Conservation (phyloP, 352 stramenopile species). For the Phytophthora crassamura region DNA sequence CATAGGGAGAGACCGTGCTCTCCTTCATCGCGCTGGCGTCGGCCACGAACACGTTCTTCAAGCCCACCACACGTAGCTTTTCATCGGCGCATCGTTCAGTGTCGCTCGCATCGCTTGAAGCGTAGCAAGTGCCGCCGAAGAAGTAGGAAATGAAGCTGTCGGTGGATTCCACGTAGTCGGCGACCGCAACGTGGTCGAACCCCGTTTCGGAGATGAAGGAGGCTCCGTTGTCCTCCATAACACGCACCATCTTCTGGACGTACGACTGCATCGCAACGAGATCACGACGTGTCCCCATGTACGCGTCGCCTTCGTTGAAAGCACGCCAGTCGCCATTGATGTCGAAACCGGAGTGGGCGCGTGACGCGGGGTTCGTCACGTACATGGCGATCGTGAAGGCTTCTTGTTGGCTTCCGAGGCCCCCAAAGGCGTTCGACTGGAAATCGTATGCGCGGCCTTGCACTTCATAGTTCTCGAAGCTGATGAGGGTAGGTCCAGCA, state of each 20-base stretch:
- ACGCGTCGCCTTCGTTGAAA: constrained; percentile 47
- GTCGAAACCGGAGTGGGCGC: constrained; percentile 51
- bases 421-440: constrained; percentile 57
- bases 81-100: constrained; percentile 62
- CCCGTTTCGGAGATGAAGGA: constrained; percentile 48
- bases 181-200: constrained; percentile 34
- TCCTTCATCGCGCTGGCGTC: constrained; percentile 67
- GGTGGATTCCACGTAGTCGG: constrained; percentile 48
- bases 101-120: constrained; percentile 50
- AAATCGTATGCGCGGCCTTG: constrained; percentile 63
- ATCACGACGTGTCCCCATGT: constrained; percentile 56
- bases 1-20: constrained; percentile 71
- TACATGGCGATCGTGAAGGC: constrained; percentile 61
- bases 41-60: constrained; percentile 66
- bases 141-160: constrained; percentile 57
- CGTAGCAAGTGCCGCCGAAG: constrained; percentile 77
- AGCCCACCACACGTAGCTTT: constrained; percentile 58
- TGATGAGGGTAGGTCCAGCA: constrained; percentile 59
- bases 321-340: constrained; percentile 48
- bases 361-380: constrained; percentile 63
- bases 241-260: constrained; percentile 45
- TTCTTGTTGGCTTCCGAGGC: constrained; percentile 28
- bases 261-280: constrained; percentile 64
- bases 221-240: constrained; percentile 43
- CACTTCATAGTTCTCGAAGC: constrained; percentile 59